Evolutionary conservation across 2,329 filamentous ascomycete species (phyloP), one percentile per base, ranked within the genome.

Genomic region (Exophiala viscosa): DNA sequence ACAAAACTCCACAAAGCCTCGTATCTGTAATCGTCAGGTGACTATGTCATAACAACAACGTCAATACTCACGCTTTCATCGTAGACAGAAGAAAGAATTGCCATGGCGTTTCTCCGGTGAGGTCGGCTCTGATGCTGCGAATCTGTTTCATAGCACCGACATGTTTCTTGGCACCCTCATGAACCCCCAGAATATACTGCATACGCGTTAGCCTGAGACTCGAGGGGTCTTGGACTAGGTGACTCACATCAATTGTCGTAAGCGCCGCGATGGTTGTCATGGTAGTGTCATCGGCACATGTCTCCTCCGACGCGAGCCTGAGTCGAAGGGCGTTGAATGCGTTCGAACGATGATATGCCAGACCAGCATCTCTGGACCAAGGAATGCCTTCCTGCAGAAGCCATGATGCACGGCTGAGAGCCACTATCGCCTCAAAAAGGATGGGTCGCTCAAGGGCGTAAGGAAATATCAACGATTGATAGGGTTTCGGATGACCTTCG

Each of bases 401-500:
- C 55, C 55, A 58, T 11, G 55, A 54, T 31, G 51, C 51, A 4
- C 55, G 50, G 17, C 41, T 42, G 10, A 58, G 48, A 18, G 51
- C 51, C 4, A 58, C 31, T 32, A 55, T 51, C 35, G 42, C 33
- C 31, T 58, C 55, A 17, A 58, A 58, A 13, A 58, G 15, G 2
- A 53, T 48, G 3, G 36, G 48, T 14, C 54, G 44, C 28, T 58
- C 35, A n/a, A 58, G 45, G 33, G 55, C 51, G 33, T 48, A 54
- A 23, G 55, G 55, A 41, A 54, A 58, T 31, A 58, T 47, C 35
- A 58, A 18, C 1, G 55, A 52, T 17, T 45, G 48, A 18, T 54
- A 55, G 14, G 55, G 55, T 8, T 35, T 58, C n/a, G 55, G 48
- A 50, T 58, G 55, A 7, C 55, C 55, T 39, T 58, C 55, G 34